Conservation (phyloP, 768 basidiomycete species). For the Pleurotus salmoneostramineus region DNA sequence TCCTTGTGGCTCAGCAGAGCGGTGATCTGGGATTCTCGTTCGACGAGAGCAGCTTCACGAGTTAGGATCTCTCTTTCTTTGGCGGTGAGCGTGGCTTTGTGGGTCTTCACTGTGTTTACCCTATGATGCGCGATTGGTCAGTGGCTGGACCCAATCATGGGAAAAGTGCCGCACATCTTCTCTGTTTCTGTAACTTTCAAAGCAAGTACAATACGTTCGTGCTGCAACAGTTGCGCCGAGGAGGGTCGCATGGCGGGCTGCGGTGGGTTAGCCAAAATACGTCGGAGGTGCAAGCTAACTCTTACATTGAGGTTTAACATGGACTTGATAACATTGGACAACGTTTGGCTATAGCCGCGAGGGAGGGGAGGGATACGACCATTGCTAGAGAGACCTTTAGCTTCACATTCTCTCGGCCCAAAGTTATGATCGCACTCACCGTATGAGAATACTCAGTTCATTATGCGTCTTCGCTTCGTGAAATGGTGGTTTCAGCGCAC, state of each 20-base stretch:
- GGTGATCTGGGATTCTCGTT: slow-evolving; percentile 51
- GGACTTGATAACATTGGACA: slow-evolving; percentile 73
- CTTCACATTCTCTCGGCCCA: background rate
- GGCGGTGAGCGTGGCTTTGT: slow-evolving; percentile 48
- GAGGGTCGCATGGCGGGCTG: slow-evolving; percentile 88
- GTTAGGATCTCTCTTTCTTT: slow-evolving; percentile 63
- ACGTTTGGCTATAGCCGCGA: slow-evolving; percentile 70
- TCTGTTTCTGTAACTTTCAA: slow-evolving; percentile 73
- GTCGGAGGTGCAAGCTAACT: too few relatives aligned
- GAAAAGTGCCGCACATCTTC: slow-evolving; percentile 55
- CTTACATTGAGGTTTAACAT: slow-evolving; percentile 88
- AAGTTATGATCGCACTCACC: slow-evolving; percentile 36
- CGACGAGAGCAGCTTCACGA: slow-evolving; percentile 46
- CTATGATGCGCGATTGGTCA: slow-evolving; percentile 29
- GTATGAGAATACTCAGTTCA: slow-evolving; percentile 79
- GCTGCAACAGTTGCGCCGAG: slow-evolving; percentile 73
- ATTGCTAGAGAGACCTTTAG: slow-evolving; percentile 39
- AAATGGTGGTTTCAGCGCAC: slow-evolving; percentile 90
- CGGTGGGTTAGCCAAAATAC: too few relatives aligned
- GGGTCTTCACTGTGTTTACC: slow-evolving; percentile 59
- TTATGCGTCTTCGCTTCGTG: slow-evolving; percentile 89
- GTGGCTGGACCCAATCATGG: background rate
- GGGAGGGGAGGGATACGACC: slow-evolving; percentile 92
- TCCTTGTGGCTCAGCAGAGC: slow-evolving; percentile 54
- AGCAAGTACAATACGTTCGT: slow-evolving; percentile 70